Base-by-base conservation (phyloP, 2,329 filamentous ascomycete species). In the Cadophora malorum region DNA sequence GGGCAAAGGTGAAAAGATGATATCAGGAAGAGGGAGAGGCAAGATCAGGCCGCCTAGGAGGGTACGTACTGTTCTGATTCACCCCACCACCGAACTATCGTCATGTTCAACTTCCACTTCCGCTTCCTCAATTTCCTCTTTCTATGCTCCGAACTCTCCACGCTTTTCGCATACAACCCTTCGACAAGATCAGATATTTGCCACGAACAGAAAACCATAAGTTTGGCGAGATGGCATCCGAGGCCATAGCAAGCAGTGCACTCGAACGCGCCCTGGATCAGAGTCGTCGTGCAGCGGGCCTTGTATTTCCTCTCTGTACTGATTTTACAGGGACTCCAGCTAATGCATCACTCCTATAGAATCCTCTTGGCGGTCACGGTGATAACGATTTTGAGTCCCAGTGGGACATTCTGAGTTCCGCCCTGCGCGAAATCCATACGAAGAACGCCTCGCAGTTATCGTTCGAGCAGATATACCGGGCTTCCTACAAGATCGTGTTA, bases 381-480 rank as follows among this genome's bases (percentile, higher is more conserved):
- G 88, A 90, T 72, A 85, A 91, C 74, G 93, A 96, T 72, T 97
- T 97, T 77, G 92, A 97, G n/a, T 84, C 87, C 2, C 92, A 90
- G 74, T 99, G 96, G 96, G 83, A 84, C 16, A 88, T 89, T 55
- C 87, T 99, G 8, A 85, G 89, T 56, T 86, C 89, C 59, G 94
- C 95, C 4, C 87, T 99, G 63, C 85, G 83, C 66, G 92, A 97
- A 77, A 98, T 99, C 62, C 94, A 98, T 81, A 91, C 89, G 67
- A 94, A 96, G 79, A 96, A 97, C 78, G 94, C 94, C 69, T 96
- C 94, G 10, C 85, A 86, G 19, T 87, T 99, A 2, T 97, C 94
- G 0, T 99, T 97, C 81, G 96, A 99, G 79, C 91, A 97, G 76
- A 87, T 99, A 0, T 99, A 99, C 81, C 91, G 96, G 67, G 92